Base-by-base conservation (phyloP, 306 rosid species). In the Vigna unguiculata region DNA sequence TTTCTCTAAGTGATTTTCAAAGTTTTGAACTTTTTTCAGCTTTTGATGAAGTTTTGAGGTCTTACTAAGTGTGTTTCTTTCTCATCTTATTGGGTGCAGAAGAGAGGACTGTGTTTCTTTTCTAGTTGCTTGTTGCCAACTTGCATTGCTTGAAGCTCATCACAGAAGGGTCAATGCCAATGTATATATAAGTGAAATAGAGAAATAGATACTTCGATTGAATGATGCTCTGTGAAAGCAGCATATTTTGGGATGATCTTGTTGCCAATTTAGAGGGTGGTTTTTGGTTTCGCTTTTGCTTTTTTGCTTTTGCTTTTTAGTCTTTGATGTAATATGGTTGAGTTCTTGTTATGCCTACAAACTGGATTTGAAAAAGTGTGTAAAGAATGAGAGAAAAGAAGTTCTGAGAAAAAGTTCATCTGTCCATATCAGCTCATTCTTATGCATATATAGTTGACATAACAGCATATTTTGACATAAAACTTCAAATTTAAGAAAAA, bases 71-170 rank as follows among this genome's bases (percentile, higher is more conserved):
- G 20, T 45, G 2, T 66, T 53, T 25, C 6, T 80, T 75, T 14
- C 45, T 78, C 51, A 54, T 80, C 52, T 62, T n/a, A 15, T 47
- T 58, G 69, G 16, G 43, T 81, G 91, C 96, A 92, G 98, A 92
- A 86, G 89, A 85, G 95, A 61, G 95, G 95, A n/a, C 17, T 90
- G 77, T 61, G 96, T 13, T 86, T 90, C 82, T 85, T 92, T 78
- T 76, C 88, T 85, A 83, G 91, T 85, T 94, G 98, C 91, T 86
- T 90, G 78, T 66, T 88, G 77, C 98, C 98, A 24, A 54, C 91
- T n/a, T 94, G 98, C 82, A 80, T 83, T 82, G 86, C 82, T 9
- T 91, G 91, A 93, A 64, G 48, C 13, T 7, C 2, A 12, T 7
- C 2, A 12, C 81, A 66, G 54, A 61, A 61, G 28, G 40, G 52